Conservation (phyloP, 352 stramenopile genomes). For the Nothophytophthora sp. region DNA sequence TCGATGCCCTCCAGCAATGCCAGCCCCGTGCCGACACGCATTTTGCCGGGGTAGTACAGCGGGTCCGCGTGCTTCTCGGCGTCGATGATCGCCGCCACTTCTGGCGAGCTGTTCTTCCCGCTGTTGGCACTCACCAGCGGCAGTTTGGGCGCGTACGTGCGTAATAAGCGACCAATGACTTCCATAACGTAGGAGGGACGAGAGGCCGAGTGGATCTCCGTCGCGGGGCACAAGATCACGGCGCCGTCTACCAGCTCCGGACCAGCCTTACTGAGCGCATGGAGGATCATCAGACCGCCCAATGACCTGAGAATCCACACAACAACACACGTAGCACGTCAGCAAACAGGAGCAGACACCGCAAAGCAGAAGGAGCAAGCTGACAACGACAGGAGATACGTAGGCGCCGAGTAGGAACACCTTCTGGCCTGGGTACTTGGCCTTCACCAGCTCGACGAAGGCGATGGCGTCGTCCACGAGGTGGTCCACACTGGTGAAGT, state of each 20-base stretch:
- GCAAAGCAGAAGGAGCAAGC: background rate
- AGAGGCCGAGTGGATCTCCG: constrained; percentile 65
- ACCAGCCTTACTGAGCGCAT: constrained; percentile 49
- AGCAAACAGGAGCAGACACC: too few relatives aligned
- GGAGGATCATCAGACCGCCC: constrained; percentile 64
- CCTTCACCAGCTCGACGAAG: constrained; percentile 54
- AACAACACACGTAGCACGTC: constrained; percentile 7
- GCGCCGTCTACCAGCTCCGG: constrained; percentile 62
- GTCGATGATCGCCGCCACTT: constrained; percentile 55
- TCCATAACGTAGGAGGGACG: constrained; percentile 50
- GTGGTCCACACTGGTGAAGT: constrained; percentile 61
- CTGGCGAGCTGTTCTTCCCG: constrained; percentile 62
- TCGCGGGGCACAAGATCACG: constrained; percentile 68
- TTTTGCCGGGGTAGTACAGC: constrained; percentile 72
- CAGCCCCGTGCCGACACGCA: constrained; percentile 73
- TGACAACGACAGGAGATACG: constrained; percentile 7
- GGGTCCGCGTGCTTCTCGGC: constrained; percentile 58
- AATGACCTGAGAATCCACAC: constrained; percentile 51
- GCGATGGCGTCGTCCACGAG: constrained; percentile 73
- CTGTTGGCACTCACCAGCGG: constrained; percentile 59
- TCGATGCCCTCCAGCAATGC: constrained; percentile 67
- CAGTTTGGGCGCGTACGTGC: constrained; percentile 63
- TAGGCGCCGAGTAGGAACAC: constrained; percentile 76
- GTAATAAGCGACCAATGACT: constrained; percentile 48
- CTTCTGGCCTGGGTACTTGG: constrained; percentile 65